A percentile compares a stretch with the other conserved stretches of the same genome.
Evolutionary conservation across 2,329 filamentous ascomycete species (phyloP).

Genomic region (Gliomastix tumulicola): DNA sequence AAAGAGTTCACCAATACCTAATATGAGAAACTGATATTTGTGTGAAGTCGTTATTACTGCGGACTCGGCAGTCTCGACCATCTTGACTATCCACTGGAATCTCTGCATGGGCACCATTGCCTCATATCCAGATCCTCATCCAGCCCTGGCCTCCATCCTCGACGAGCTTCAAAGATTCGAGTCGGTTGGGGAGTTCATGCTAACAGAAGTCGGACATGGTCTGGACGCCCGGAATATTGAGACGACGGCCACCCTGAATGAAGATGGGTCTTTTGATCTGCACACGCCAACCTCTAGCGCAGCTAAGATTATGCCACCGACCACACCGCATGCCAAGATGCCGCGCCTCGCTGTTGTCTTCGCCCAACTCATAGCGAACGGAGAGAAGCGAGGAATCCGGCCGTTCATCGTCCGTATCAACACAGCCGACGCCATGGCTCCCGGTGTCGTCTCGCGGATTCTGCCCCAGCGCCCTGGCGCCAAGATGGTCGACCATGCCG

Average conservation of each 20-base stretch:
- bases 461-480: conserved; percentile 18
- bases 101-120: conserved; percentile 19
- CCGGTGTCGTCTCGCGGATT: conserved; percentile 15
- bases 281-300: conserved; percentile 20
- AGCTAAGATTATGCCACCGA: conserved; percentile 21
- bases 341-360: conserved; percentile 21
- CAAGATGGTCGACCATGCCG: conserved; percentile 18
- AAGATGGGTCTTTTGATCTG: conserved; percentile 22
- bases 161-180: conserved; percentile 12
- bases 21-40: too few species aligned
- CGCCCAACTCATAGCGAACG: conserved; percentile 17
- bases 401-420: conserved; percentile 21
- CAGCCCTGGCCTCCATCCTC: conserved; percentile 10
- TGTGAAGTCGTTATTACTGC: too few species aligned
- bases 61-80: conserved; percentile 12
- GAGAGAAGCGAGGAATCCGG: conserved; percentile 15
- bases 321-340: conserved; percentile 12
- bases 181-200: conserved; percentile 22
- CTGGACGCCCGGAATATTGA: conserved; percentile 28
- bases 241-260: conserved; percentile 23
- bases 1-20: too few species aligned
- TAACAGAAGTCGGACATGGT: conserved; percentile 30
- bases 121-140: conserved; percentile 1
- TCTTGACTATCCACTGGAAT: conserved; percentile 21
- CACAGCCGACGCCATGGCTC: conserved; percentile 14